A percentile compares a stretch with the other conserved stretches of the same genome.
Conservation (phyloP, 345 rosid genomes). For the Gossypium bickii region DNA sequence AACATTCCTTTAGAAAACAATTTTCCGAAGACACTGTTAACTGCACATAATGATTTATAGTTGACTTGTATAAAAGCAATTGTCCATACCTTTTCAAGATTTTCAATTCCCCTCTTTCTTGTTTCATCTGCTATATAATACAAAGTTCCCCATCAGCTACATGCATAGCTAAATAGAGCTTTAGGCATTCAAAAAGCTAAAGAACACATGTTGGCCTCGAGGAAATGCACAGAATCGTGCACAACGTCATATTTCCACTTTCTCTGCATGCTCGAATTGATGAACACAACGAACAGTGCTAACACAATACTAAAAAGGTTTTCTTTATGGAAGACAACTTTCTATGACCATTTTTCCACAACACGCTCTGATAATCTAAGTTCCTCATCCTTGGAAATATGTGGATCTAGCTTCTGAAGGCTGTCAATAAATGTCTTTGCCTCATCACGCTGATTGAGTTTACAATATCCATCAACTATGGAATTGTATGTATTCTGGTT, state of each 20-base stretch:
- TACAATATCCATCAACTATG: slow-evolving; percentile 81
- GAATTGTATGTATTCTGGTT: slow-evolving; percentile 80
- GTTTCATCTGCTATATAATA: neutral
- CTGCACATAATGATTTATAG: neutral
- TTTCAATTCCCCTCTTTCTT: neutral
- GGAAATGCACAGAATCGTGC: neutral
- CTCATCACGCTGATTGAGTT: slow-evolving; percentile 53
- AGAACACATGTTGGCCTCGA: neutral
- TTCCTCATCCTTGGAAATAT: slow-evolving; percentile 46
- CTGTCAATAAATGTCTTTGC: slow-evolving; percentile 54
- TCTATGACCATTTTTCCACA: slow-evolving; percentile 50
- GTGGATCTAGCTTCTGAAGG: slow-evolving; percentile 63
- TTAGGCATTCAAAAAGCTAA: neutral
- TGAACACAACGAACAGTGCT: neutral
- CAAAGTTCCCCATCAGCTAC: neutral
- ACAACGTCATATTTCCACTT: neutral
- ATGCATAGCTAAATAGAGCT: neutral
- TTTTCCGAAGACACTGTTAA: neutral
- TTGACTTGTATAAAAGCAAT: neutral
- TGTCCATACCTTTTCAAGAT: slow-evolving; percentile 2
- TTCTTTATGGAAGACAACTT: neutral
- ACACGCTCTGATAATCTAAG: slow-evolving; percentile 60
- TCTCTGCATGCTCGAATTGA: slow-evolving; percentile 10
- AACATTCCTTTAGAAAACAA: neutral
- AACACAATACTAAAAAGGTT: neutral